Base-by-base conservation (phyloP, 2,329 filamentous ascomycete genomes). In the Amauroascus verrucosus region DNA sequence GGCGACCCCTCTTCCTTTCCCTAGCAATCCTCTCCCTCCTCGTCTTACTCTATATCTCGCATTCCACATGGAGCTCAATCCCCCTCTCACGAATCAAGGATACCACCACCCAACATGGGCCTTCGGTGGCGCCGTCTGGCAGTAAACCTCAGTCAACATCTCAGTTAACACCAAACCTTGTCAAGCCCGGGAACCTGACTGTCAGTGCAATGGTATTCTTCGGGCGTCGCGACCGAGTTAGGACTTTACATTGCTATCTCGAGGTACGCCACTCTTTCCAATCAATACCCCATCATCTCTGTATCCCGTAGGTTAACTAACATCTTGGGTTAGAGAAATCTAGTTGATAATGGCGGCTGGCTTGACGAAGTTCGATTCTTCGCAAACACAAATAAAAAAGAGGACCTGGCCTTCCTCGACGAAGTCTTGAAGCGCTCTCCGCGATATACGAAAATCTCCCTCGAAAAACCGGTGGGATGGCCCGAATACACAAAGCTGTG, bases 151-250 rank as follows among this genome's bases (percentile, higher is more conserved):
- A 35, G 5, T 11, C 46, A n/a, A 11, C 16, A 9, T 13, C 4
- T n/a, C 24, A 16, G 37, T 22, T 28, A n/a, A 35, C n/a, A 9
- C 33, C 33, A 9, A 26, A 5, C 5, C 20, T 55, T 26, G 49
- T 49, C 24, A 55, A 55, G 33, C 54, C 54, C 5, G 47, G 43
- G 6, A 49, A 53, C 32, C 20, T 53, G 22, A 53, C 46, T 24
- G 53, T 55, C 22, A 55, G 37, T n/a, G 54, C 35, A 16, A 55
- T 55, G 54, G 28, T 55, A 8, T 55, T 55, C 13, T 55, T 45
- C 26, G 54, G 54, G 20, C 44, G 54, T 26, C 54, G 54, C n/a
- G 45, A 49, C 48, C 26, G 54, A 13, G 54, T 49, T 30, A 48
- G 26, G 22, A 30, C 49, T n/a, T 26, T 55, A 28, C 45, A 55